A percentile compares a stretch with the other conserved stretches of the same genome.
Evolutionary conservation across 495 filamentous ascomycete genomes (phyloP).

Genomic region (Neurospora sp.): DNA sequence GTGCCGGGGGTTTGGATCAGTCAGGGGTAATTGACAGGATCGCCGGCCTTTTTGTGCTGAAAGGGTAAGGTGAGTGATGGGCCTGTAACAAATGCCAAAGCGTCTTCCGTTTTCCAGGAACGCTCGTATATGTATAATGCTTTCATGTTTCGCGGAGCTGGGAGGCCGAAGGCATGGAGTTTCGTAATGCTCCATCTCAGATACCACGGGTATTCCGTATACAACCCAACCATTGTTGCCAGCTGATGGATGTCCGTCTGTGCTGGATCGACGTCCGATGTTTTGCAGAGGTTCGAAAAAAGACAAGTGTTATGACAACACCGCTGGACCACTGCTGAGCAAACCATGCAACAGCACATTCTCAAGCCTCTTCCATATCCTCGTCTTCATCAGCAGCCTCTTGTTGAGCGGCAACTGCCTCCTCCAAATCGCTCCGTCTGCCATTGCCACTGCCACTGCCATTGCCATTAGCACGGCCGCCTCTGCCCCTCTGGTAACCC

Average conservation of each 20-base stretch:
- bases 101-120: background rate
- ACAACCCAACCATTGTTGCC: background rate
- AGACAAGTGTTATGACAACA: background rate
- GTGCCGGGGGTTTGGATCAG: background rate
- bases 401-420: slow-evolving; percentile 13
- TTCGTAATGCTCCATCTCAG: background rate
- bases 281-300: background rate
- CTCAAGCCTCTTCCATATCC: slow-evolving; percentile 10
- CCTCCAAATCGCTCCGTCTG: slow-evolving; percentile 17
- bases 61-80: background rate
- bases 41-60: background rate
- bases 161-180: background rate
- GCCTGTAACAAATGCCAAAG: background rate
- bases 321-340: background rate
- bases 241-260: background rate
- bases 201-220: background rate
- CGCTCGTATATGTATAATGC: background rate
- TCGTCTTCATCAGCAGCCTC: slow-evolving; percentile 17
- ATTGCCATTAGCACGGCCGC: slow-evolving; percentile 11
- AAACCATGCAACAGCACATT: background rate
- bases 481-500: slow-evolving; percentile 30
- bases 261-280: background rate
- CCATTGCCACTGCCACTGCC: background rate
- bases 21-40: background rate
- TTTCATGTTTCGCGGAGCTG: background rate